These are phyloP conservation scores for Neonectria hederae DNA, from an alignment of 2,329 filamentous ascomycete genomes.

Conservation along the genomic window DNA sequence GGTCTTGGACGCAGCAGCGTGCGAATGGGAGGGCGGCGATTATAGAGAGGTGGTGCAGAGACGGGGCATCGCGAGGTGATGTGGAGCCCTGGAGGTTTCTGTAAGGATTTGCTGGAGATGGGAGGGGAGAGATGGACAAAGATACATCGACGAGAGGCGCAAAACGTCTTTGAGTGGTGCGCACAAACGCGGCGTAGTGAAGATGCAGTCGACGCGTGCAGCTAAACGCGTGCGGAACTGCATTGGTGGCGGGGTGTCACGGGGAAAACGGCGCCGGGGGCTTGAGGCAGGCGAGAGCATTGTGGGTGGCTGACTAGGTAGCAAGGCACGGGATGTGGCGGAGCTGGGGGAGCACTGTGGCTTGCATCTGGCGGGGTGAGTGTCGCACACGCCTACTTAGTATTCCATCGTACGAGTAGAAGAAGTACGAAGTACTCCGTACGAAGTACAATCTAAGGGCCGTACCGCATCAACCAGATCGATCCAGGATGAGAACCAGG, in stretches of 20 bases:
- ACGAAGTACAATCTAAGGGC: background rate
- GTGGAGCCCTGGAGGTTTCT: slow-evolving; percentile 4
- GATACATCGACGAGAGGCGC: background rate
- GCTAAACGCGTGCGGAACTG: background rate
- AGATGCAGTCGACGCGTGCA: slow-evolving; percentile 4
- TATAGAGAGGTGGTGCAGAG: slow-evolving; percentile 10
- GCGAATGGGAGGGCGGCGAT: slow-evolving; percentile 15
- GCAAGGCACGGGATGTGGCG: too few species aligned
- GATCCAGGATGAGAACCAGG: background rate
- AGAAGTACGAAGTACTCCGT: background rate
- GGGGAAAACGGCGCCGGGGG: slow-evolving; percentile 16
- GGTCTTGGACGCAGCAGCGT: background rate
- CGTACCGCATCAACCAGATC: slow-evolving; percentile 20
- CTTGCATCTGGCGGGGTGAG: too few species aligned
- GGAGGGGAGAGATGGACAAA: background rate
- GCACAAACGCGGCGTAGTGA: slow-evolving; percentile 4
- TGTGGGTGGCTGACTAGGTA: too few species aligned
- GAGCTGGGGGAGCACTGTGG: too few species aligned
- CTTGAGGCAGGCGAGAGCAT: too few species aligned
- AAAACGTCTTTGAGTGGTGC: background rate
- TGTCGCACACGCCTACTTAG: too few species aligned
- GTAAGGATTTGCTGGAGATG: background rate
- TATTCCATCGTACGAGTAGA: background rate
- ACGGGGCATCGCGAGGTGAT: slow-evolving; percentile 19
- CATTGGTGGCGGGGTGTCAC: slow-evolving; percentile 13